Evolutionary conservation across 225 moss, liverwort and hornwort genomes (phyloP).

Genomic region (Climacium dendroides): DNA sequence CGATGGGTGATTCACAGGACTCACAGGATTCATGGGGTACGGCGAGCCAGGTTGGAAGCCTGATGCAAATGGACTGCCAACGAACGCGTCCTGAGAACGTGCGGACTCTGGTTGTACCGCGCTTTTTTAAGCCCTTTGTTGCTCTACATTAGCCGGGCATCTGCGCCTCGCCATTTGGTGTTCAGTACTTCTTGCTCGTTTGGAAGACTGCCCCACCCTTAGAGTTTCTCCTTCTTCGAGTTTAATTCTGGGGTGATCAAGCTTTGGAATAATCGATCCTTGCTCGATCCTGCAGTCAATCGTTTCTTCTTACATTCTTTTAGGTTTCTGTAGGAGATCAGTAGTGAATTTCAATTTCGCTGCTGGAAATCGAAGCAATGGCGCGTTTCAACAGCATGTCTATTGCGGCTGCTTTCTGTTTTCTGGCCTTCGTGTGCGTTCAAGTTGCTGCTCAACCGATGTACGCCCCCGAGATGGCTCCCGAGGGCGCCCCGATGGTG

Average conservation of each 20-base stretch:
- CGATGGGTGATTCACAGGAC: not conserved
- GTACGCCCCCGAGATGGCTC: not conserved
- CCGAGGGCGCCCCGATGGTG: not conserved
- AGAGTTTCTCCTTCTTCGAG: not conserved
- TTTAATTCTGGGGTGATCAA: not conserved
- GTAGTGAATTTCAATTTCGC: not conserved
- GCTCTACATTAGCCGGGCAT: not conserved
- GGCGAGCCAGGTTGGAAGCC: not conserved
- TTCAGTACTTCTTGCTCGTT: not conserved
- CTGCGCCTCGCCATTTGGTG: not conserved
- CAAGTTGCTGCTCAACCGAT: not conserved
- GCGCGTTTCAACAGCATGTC: not conserved
- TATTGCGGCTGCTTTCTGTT: not conserved
- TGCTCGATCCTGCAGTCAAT: not conserved
- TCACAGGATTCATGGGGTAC: not conserved
- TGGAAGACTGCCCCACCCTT: not conserved
- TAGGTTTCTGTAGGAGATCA: not conserved
- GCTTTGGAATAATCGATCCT: not conserved
- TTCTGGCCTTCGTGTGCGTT: not conserved
- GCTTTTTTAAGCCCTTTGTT: not conserved
- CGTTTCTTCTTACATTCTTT: not conserved
- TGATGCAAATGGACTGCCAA: conserved; percentile 3
- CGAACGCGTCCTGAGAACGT: not conserved
- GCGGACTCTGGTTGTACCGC: not conserved
- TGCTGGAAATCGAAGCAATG: not conserved